Conservation (phyloP, 148 eudicot species). For the Amaranthus cruentus region DNA sequence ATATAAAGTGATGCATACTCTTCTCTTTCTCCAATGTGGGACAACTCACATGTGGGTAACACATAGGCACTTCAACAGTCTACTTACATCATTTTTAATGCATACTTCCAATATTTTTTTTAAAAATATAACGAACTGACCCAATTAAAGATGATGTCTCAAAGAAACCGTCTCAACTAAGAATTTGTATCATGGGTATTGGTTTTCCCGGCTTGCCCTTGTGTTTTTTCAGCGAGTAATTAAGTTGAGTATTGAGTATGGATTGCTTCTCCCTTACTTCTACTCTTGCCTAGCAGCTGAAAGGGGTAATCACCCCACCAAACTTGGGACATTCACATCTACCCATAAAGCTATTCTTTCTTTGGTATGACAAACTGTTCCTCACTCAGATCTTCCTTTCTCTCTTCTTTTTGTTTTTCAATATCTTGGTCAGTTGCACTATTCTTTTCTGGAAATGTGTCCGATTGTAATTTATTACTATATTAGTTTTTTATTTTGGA, state of each 20-base stretch:
- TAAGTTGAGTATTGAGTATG: conserved; percentile 16
- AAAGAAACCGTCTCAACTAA: no score
- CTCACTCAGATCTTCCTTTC: conserved; percentile 19
- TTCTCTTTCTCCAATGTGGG: no score
- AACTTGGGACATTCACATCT: neutral
- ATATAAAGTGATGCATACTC: no score
- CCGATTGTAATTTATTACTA: neutral
- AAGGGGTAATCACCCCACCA: conserved; percentile 19
- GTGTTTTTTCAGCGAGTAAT: no score
- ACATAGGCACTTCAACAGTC: no score
- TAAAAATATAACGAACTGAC: no score
- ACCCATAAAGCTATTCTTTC: neutral
- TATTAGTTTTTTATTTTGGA: conserved; percentile 9
- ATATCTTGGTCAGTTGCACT: neutral
- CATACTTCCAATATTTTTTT: no score
- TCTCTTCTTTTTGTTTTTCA: neutral
- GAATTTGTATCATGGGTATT: neutral
- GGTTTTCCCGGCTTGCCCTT: neutral
- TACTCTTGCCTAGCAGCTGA: conserved; percentile 1
- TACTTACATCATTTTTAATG: no score
- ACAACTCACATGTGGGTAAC: no score
- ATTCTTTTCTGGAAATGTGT: conserved; percentile 9
- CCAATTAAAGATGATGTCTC: no score
- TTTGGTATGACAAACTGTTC: conserved; percentile 25
- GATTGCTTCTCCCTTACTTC: conserved; percentile 32